These are phyloP conservation scores for Acephala macrosclerotiorum DNA, from an alignment of 2,329 filamentous ascomycete genomes.

Conservation along the genomic window DNA sequence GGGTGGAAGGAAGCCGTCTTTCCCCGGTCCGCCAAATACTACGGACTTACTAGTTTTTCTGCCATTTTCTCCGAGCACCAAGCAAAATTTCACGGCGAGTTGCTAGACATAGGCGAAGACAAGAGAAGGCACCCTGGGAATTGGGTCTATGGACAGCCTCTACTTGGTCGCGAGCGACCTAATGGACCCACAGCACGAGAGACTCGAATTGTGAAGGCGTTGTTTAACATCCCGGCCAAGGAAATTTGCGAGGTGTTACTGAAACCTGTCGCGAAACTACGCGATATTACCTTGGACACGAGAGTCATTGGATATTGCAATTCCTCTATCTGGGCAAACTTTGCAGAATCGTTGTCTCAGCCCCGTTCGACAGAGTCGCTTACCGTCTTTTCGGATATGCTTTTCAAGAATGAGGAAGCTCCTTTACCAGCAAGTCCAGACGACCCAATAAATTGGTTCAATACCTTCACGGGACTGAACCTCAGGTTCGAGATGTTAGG, in stretches of 20 bases:
- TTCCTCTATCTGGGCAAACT: constrained; percentile 34
- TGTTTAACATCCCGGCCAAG: constrained; percentile 38
- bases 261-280: constrained; percentile 17
- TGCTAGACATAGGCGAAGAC: constrained; percentile 39
- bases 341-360: constrained; percentile 29
- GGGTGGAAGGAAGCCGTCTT: constrained; percentile 34
- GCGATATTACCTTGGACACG: constrained; percentile 28
- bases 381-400: constrained; percentile 31
- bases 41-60: constrained; percentile 41
- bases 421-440: constrained; percentile 36
- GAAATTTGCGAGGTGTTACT: constrained; percentile 37
- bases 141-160: constrained; percentile 37
- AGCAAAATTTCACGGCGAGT: constrained; percentile 27
- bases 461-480: constrained; percentile 40
- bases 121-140: constrained; percentile 36
- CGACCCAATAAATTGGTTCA: constrained; percentile 40
- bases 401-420: constrained; percentile 39
- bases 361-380: constrained; percentile 33
- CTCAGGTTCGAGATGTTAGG: constrained; percentile 42
- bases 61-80: constrained; percentile 39
- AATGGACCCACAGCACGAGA: constrained; percentile 32
- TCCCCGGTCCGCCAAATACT: constrained; percentile 35
- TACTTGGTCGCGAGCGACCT: constrained; percentile 35
- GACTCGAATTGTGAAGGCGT: constrained; percentile 35
- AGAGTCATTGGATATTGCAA: constrained; percentile 36